Evolutionary conservation across 208 protist species (phyloP).

Genomic region (Acanthamoeba healyi): DNA sequence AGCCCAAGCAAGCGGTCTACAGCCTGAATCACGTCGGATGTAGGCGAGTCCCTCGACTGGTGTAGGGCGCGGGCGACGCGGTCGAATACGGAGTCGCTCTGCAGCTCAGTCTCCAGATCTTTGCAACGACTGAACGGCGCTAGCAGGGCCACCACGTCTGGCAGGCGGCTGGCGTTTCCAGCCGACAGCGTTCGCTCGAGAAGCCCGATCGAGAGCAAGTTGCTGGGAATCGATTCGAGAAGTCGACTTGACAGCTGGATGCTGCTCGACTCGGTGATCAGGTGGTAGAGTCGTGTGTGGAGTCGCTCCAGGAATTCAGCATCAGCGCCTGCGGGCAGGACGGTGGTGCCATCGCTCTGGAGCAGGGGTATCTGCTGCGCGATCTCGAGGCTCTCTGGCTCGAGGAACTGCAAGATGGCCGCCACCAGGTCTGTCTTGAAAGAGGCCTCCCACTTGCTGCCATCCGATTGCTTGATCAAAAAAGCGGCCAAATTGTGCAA

Average conservation of each 20-base stretch:
- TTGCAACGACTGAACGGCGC: background rate
- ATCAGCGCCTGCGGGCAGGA: background rate
- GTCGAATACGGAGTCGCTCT: background rate
- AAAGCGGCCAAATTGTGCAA: background rate
- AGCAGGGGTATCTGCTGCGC: slow-evolving; percentile 6
- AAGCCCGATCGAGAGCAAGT: background rate
- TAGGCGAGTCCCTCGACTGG: background rate
- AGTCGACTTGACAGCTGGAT: background rate
- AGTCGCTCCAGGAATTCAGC: slow-evolving; percentile 19
- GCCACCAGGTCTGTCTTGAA: background rate
- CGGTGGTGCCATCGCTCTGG: slow-evolving; percentile 2
- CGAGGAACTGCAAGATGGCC: background rate
- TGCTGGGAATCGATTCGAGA: background rate
- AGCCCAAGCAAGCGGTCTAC: background rate
- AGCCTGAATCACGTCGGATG: background rate
- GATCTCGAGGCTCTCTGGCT: background rate
- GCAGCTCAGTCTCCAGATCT: background rate
- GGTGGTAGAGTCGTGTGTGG: background rate
- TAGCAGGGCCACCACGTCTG: background rate
- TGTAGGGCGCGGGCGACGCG: background rate
- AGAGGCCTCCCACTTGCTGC: background rate
- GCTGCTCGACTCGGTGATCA: background rate
- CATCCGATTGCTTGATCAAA: background rate
- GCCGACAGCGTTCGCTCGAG: background rate
- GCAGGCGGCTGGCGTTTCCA: background rate